A percentile compares a stretch with the other conserved stretches of the same genome.
These are phyloP conservation scores for Penicillium waksmanii DNA, from an alignment of 495 filamentous ascomycete genomes.

Conservation along the genomic window DNA sequence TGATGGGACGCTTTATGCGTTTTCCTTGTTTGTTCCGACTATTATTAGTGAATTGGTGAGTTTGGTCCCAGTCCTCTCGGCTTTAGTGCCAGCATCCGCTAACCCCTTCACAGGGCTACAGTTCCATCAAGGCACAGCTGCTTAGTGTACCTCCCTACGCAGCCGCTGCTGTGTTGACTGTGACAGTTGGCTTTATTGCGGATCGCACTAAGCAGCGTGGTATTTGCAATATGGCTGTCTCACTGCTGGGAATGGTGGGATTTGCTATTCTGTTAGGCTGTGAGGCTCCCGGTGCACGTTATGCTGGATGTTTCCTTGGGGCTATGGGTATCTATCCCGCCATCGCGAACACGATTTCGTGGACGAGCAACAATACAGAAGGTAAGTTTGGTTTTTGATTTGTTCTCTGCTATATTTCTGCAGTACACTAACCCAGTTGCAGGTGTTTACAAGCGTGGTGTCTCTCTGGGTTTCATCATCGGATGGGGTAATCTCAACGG, in stretches of 20 bases:
- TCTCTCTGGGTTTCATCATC: constrained; percentile 84
- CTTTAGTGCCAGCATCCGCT: constrained; percentile 24
- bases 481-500: constrained; percentile 95
- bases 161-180: constrained; percentile 76
- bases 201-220: constrained; percentile 80
- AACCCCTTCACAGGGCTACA: constrained; percentile 56
- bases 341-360: constrained; percentile 89
- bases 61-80: background rate
- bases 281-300: constrained; percentile 65
- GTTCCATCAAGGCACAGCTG: constrained; percentile 71
- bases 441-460: constrained; percentile 87
- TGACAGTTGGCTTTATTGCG: constrained; percentile 74
- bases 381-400: constrained; percentile 35
- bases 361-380: constrained; percentile 88
- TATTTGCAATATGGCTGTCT: constrained; percentile 76
- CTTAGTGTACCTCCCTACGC: constrained; percentile 89
- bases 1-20: constrained; percentile 77
- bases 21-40: constrained; percentile 86
- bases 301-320: constrained; percentile 83
- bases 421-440: background rate
- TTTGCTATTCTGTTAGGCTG: constrained; percentile 77
- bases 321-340: constrained; percentile 91
- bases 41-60: constrained; percentile 68
- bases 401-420: too few relatives aligned
- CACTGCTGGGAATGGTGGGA: constrained; percentile 73